Evolutionary conservation across 2,329 filamentous ascomycete genomes (phyloP), one percentile per base, ranked within the genome.

Genomic region (Fusarium incarnatum): DNA sequence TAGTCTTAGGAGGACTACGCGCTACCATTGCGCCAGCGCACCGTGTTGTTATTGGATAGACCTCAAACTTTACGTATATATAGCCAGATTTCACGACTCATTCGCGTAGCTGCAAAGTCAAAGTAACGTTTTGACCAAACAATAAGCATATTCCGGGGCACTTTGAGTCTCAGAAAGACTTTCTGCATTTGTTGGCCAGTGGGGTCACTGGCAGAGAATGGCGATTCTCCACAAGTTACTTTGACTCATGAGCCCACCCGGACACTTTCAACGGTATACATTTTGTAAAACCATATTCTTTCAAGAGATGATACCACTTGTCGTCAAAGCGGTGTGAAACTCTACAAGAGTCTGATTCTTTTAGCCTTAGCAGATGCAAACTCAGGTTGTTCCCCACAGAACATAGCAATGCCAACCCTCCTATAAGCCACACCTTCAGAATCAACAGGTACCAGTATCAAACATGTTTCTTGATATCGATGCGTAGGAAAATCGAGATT

Each of bases 1-100:
- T 77, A 79, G 78, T 78, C 78, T 79, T 80, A 79, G 78, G 78
- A 79, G 78, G 78, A 78, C 78, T 79, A 76, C 76, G 77, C 78
- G 78, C 78, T 79, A 79, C 78, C 77, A 79, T 79, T 79, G 77
- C 77, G 77, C 77, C 77, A 79, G 77, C 76, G 73, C 75, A 78
- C 77, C 62, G 42, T 50, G 25, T 47, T 58, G 15, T 58, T 57
- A 46, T 10, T 28, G 11, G 23, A 18, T 6, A 6, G 1, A 3
- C 7, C 15, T 13, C 3, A 9, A 28, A 46, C 0, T 27, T 20
- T 8, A 2, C 0, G 6, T 30, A 16, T 25, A 58, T 58, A 23
- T 28, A 4, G 12, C 5, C 5, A 23, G 1, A 16, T 0, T 0
- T 3, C 1, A 4, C 2, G 4, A 12, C 34, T 37, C 34, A 37